Evolutionary conservation across 441 rosid species (phyloP).

Genomic region (Sinapis alba): DNA sequence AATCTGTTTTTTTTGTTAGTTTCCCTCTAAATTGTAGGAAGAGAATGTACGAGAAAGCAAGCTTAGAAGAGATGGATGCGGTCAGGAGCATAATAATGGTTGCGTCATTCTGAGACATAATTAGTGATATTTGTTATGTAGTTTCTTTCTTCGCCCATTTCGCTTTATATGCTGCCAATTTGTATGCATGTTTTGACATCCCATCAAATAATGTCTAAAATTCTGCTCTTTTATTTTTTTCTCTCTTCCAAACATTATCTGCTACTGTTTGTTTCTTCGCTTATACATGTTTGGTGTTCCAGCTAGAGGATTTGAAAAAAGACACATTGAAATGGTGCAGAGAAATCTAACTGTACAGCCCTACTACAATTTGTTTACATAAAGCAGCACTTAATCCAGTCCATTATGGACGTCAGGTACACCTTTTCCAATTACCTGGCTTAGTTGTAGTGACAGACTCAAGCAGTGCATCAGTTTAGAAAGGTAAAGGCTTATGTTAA

Average conservation of each 20-base stretch:
- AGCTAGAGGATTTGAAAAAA: not conserved
- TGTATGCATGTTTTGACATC: no score
- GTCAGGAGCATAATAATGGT: not conserved
- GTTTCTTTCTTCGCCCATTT: not conserved
- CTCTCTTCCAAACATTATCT: not conserved
- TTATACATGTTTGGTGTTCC: not conserved
- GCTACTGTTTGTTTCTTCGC: no score
- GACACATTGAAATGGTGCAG: not conserved
- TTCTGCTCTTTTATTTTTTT: not conserved
- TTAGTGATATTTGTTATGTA: not conserved
- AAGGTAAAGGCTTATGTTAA: no score
- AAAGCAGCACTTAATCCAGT: slow-evolving; percentile 55
- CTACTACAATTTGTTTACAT: not conserved
- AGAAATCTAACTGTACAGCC: not conserved
- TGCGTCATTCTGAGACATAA: not conserved
- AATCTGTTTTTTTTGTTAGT: no score
- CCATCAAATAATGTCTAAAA: not conserved
- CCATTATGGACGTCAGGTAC: slow-evolving; percentile 90
- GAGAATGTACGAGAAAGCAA: not conserved
- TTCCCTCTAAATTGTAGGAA: no score
- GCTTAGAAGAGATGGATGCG: not conserved
- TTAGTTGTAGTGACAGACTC: no score
- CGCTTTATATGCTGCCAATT: no score
- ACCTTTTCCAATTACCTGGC: not conserved
- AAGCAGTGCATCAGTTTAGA: no score